phyloP scores from a whole-genome alignment of 169 alveolate genomes.

The Fabrea salina region DNA sequence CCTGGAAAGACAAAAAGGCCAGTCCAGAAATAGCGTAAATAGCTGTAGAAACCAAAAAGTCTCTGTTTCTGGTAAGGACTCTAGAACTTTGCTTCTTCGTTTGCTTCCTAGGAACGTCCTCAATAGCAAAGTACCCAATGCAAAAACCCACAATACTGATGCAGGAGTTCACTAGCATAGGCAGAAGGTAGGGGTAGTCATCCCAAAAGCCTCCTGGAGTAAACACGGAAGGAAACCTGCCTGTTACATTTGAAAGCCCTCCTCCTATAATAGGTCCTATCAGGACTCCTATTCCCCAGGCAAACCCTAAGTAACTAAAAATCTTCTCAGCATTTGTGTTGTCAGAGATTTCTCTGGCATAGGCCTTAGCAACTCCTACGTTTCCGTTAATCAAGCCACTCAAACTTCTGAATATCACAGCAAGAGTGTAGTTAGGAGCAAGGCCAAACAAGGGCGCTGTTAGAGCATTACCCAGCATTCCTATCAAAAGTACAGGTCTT shows the following conservation, averaged over 20 bases:
- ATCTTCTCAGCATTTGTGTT: constrained; percentile 5
- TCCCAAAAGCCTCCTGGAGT: not conserved
- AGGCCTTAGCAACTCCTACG: constrained; percentile 15
- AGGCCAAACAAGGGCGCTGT: constrained; percentile 8
- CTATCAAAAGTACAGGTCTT: not conserved
- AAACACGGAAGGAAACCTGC: not conserved
- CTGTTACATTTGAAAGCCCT: not conserved
- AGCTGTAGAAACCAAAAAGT: not conserved
- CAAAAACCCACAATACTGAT: not conserved
- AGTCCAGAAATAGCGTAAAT: constrained; percentile 13
- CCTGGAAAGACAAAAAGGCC: not conserved
- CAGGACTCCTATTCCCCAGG: constrained; percentile 10
- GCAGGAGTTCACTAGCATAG: not conserved
- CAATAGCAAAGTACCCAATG: not conserved
- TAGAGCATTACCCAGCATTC: not conserved
- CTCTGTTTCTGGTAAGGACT: not conserved
- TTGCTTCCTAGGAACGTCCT: not conserved
- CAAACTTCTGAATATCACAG: constrained; percentile 28
- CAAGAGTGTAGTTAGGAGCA: not conserved
- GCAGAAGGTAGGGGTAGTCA: constrained; percentile 27
- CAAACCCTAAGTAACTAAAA: constrained; percentile 19
- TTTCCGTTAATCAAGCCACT: constrained; percentile 5
- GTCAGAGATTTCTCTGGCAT: constrained; percentile 3
- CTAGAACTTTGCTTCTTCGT: not conserved
- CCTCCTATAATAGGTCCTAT: constrained; percentile 32